A percentile compares a stretch with the other conserved stretches of the same genome.
Conservation (phyloP, 345 rosid genomes). For the Litchi chinensis region DNA sequence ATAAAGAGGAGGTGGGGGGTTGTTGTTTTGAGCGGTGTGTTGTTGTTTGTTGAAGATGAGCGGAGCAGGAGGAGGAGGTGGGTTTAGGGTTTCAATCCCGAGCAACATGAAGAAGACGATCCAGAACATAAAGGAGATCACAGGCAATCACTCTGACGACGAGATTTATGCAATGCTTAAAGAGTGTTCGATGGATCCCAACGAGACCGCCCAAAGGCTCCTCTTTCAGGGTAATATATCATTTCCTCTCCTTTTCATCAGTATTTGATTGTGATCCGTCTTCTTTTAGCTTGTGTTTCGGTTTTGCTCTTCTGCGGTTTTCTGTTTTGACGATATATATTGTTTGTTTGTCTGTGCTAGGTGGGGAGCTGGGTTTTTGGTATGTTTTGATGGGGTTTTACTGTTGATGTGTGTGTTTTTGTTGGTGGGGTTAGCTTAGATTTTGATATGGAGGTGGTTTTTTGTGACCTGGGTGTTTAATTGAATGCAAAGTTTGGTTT, state of each 20-base stretch:
- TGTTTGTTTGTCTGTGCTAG: neutral
- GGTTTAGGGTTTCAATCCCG: constrained; percentile 78
- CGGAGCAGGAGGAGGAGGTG: constrained; percentile 68
- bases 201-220: constrained; percentile 76
- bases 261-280: constrained; percentile 19
- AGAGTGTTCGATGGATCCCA: constrained; percentile 93
- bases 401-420: constrained; percentile 10
- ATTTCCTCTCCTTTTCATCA: neutral
- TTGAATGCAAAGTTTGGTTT: neutral
- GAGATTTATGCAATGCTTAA: constrained; percentile 93
- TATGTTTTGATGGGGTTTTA: constrained; percentile 23
- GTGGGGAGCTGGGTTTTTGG: constrained; percentile 24
- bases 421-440: constrained; percentile 8
- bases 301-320: constrained; percentile 26
- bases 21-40: neutral
- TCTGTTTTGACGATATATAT: neutral
- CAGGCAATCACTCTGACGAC: constrained; percentile 78
- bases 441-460: constrained; percentile 15
- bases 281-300: neutral
- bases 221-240: constrained; percentile 58
- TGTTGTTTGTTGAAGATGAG: constrained; percentile 57
- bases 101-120: constrained; percentile 60
- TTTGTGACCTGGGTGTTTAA: neutral
- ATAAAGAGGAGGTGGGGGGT: constrained; percentile 27
- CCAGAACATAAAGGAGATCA: constrained; percentile 78